Evolutionary conservation across 345 rosid species (phyloP).

Genomic region (Eucalyptus guilfoylei): DNA sequence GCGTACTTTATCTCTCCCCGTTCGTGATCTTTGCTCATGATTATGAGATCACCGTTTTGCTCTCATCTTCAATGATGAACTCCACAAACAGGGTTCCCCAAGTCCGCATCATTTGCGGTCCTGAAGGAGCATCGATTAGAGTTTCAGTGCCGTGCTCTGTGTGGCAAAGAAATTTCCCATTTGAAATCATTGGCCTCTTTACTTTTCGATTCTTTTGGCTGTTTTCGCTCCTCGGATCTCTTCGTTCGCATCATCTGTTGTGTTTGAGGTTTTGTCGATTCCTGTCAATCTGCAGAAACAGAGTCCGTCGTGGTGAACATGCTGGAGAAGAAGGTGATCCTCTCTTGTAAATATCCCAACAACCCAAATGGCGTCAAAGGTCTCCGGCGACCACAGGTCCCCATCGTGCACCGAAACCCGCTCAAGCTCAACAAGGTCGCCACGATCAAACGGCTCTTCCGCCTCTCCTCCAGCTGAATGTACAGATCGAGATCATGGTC

Average conservation of each 20-base stretch:
- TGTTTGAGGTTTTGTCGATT: not conserved
- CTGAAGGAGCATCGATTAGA: not conserved
- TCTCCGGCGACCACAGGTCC: constrained; percentile 7
- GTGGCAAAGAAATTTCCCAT: not conserved
- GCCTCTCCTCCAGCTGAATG: constrained; percentile 15
- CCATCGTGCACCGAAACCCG: constrained; percentile 6
- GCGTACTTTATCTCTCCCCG: not conserved
- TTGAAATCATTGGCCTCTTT: not conserved
- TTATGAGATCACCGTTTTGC: not conserved
- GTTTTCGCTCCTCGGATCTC: not conserved
- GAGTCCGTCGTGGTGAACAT: constrained; percentile 56
- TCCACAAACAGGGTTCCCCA: not conserved
- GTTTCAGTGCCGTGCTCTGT: not conserved
- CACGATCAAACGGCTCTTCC: constrained; percentile 12
- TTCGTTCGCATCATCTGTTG: not conserved
- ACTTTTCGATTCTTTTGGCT: not conserved
- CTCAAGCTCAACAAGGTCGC: constrained; percentile 36
- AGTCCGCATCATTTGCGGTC: not conserved
- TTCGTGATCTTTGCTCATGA: not conserved
- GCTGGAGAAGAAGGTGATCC: constrained; percentile 65
- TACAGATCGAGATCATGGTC: not conserved
- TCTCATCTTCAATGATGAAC: not conserved
- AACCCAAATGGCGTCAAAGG: constrained; percentile 2
- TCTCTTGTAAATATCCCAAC: constrained; percentile 46
- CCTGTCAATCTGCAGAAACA: constrained; percentile 30